Evolutionary conservation across 1,139 yeast genomes (phyloP), one percentile per base, ranked within the genome.

Genomic region (Candida tropicalis): DNA sequence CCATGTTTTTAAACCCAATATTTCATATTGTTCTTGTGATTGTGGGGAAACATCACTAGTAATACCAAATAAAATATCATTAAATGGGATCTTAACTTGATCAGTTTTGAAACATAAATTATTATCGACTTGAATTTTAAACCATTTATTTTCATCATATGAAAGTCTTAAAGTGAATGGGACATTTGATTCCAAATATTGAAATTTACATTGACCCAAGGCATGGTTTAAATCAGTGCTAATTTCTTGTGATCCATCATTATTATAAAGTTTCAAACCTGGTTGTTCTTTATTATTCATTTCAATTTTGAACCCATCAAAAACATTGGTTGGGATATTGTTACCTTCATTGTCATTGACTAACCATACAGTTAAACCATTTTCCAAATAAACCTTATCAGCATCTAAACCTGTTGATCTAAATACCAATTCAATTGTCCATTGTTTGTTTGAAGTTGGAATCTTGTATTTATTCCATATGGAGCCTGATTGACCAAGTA

Each of bases 111-210:
- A 80, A 57, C 90, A 82, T 44, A 86, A 68, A 52, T 77, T 80
- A 57, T 86, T 86, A 58, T 86, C 89, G 36, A 84, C 63, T 52
- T 86, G 89, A 13, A 85, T 73, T 52, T 83, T 82, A 48, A 86
- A 71, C 54, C 74, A 62, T 25, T 68, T 66, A 23, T 51, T 49
- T 0, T 48, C 31, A n/a, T 63, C 60, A 54, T 83, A 84, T 2
- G 85, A 77, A 11, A 85, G 54, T 61, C 90, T 76, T n/a, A 84
- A 44, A 1, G 87, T 82, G 31, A 78, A 69, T 7, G 95, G 93
- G 6, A 84, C 86, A 49, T 79, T 78, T 0, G 88, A 80, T 52
- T 80, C 82, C 57, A 84, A 82, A 55, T 77, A 85, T 12, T 74
- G 68, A 54, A 82, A 64, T 16, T 68, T 63, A 65, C 88, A 83